A percentile compares a stretch with the other conserved stretches of the same genome.
These are phyloP conservation scores for Elsinoe necatrix DNA, from an alignment of 2,329 filamentous ascomycete genomes.

Conservation along the genomic window DNA sequence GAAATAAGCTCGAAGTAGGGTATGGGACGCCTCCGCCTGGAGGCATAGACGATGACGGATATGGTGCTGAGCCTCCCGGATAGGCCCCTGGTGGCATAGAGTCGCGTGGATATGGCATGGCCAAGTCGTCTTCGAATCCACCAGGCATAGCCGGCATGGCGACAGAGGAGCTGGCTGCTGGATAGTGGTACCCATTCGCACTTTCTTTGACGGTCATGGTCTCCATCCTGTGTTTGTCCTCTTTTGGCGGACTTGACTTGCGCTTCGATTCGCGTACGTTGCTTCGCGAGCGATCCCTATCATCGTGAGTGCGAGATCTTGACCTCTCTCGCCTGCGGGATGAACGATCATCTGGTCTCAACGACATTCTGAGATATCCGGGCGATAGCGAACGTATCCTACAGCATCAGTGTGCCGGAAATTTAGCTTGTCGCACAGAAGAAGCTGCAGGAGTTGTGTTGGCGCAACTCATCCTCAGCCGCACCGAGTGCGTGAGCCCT, in stretches of 20 bases:
- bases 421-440: not conserved
- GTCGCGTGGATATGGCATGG: constrained; percentile 5
- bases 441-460: not conserved
- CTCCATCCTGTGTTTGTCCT: not conserved
- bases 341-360: constrained; percentile 14
- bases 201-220: not conserved
- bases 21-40: constrained; percentile 3
- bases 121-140: not conserved
- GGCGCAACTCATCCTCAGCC: not conserved
- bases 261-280: constrained; percentile 6
- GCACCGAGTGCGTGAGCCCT: not conserved
- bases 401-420: not conserved
- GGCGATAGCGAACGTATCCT: not conserved
- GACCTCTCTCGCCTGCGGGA: constrained; percentile 11
- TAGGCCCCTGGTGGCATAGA: constrained; percentile 8
- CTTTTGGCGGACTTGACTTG: constrained; percentile 3
- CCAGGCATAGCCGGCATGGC: constrained; percentile 13
- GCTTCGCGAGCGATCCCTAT: constrained; percentile 8
- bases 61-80: not conserved
- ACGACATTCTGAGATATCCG: not conserved
- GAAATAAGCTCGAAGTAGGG: constrained; percentile 12
- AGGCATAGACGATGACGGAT: not conserved
- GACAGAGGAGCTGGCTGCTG: not conserved
- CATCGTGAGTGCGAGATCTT: constrained; percentile 2
- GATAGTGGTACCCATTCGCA: not conserved